Conservation (phyloP, 2,329 filamentous ascomycete species). For the Xylariaceae sp. region DNA sequence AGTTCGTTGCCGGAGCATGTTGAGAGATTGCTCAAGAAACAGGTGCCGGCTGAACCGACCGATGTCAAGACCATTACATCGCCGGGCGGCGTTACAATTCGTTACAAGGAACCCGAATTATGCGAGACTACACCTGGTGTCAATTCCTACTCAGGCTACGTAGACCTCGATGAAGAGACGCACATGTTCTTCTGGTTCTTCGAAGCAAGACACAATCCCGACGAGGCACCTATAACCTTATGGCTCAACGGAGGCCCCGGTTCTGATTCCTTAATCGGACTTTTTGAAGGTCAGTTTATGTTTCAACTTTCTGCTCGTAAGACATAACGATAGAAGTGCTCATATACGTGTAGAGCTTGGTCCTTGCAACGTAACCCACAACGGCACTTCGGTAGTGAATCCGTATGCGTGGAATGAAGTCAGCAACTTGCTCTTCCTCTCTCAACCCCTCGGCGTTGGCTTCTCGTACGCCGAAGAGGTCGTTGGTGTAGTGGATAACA, state of each 20-base stretch:
- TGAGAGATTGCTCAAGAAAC: slow-evolving; percentile 32
- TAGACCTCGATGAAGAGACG: slow-evolving; percentile 33
- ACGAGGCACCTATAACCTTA: slow-evolving; percentile 42
- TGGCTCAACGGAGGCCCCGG: slow-evolving; percentile 60
- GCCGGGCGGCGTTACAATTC: slow-evolving; percentile 48
- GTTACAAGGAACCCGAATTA: slow-evolving; percentile 54
- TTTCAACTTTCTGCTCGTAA: background rate
- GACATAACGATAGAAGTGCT: background rate
- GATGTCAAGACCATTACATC: slow-evolving; percentile 48
- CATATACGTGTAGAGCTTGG: slow-evolving; percentile 31
- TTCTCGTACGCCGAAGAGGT: slow-evolving; percentile 36
- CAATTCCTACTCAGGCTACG: slow-evolving; percentile 47
- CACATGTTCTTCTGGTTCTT: slow-evolving; percentile 53
- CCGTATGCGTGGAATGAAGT: slow-evolving; percentile 30
- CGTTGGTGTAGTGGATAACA: slow-evolving; percentile 30
- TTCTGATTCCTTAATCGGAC: slow-evolving; percentile 56
- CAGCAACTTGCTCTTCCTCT: slow-evolving; percentile 36
- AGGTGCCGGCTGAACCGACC: slow-evolving; percentile 44
- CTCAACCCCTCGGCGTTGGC: slow-evolving; percentile 36
- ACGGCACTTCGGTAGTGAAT: slow-evolving; percentile 29
- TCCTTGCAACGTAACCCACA: slow-evolving; percentile 33
- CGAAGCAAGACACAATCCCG: slow-evolving; percentile 45
- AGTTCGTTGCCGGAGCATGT: slow-evolving; percentile 25
- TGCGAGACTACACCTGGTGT: slow-evolving; percentile 57
- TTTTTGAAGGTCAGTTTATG: slow-evolving; percentile 46